Conservation (phyloP, 1,139 yeast genomes). For the Starmera stellimalicola region DNA sequence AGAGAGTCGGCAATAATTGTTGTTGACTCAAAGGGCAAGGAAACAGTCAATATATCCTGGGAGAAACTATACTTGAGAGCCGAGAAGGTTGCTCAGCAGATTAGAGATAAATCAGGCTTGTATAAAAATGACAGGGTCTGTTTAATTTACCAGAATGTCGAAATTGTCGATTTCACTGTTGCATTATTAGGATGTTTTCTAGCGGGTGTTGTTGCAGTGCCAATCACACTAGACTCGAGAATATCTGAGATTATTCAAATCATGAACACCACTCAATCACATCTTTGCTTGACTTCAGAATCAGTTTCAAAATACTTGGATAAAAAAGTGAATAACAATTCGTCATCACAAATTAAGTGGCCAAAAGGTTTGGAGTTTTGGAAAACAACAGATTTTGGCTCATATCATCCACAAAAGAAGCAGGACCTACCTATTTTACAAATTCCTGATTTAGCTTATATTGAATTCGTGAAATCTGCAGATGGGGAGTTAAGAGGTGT, state of each 20-base stretch:
- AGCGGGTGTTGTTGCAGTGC: constrained; percentile 93
- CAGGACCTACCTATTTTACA: constrained; percentile 59
- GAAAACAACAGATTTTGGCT: constrained; percentile 85
- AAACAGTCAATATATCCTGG: constrained; percentile 72
- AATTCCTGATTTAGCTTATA: constrained; percentile 78
- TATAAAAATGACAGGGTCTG: constrained; percentile 80
- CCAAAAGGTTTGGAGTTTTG: constrained; percentile 59
- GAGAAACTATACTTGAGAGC: constrained; percentile 78
- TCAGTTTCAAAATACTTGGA: constrained; percentile 31
- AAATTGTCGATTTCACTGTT: constrained; percentile 74
- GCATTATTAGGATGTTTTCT: constrained; percentile 88
- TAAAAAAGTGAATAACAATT: constrained; percentile 15
- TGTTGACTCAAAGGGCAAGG: constrained; percentile 76
- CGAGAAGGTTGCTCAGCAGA: constrained; percentile 82
- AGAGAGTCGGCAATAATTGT: constrained; percentile 64
- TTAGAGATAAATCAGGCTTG: constrained; percentile 62
- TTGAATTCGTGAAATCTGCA: constrained; percentile 86
- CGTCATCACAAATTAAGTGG: constrained; percentile 37
- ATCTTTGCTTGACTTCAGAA: constrained; percentile 78
- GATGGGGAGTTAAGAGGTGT: constrained; percentile 91
- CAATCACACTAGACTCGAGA: constrained; percentile 66
- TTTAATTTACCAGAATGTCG: constrained; percentile 74
- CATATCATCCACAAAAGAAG: constrained; percentile 49
- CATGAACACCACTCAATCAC: constrained; percentile 66
- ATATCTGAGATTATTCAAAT: constrained; percentile 62